These are phyloP conservation scores for Asterophora parasitica DNA, from an alignment of 768 basidiomycete genomes.

Conservation along the genomic window DNA sequence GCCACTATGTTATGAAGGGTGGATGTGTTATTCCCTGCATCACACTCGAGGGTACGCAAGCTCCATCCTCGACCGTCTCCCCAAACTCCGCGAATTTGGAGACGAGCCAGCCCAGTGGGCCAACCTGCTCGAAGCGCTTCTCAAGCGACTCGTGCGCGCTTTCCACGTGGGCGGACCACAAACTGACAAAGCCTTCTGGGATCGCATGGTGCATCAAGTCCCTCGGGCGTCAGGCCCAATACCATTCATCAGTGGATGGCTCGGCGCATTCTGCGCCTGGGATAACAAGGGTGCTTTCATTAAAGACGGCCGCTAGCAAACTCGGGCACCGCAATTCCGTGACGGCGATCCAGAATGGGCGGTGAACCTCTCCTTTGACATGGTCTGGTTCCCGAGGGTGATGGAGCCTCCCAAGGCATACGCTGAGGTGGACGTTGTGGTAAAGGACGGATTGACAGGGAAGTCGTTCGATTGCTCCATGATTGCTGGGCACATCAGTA, in stretches of 20 bases:
- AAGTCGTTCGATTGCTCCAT: background rate
- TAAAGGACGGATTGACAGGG: background rate
- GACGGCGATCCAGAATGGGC: background rate
- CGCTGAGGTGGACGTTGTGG: background rate
- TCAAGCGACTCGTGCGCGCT: constrained; percentile 17
- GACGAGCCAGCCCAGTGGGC: constrained; percentile 19
- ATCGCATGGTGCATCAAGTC: constrained; percentile 4
- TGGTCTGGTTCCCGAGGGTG: background rate
- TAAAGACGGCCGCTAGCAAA: too few species aligned
- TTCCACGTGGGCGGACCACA: constrained; percentile 9
- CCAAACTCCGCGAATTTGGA: constrained; percentile 20
- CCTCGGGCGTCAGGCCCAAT: background rate
- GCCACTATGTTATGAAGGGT: constrained; percentile 8
- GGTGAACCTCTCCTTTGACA: background rate
- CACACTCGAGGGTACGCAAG: constrained; percentile 18
- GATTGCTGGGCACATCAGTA: background rate
- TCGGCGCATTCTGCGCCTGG: constrained; percentile 12
- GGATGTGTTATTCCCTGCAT: constrained; percentile 21
- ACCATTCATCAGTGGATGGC: constrained; percentile 7
- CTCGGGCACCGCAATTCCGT: too few species aligned
- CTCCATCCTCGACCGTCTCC: constrained; percentile 17
- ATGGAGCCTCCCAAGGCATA: background rate
- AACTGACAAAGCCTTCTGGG: constrained; percentile 9
- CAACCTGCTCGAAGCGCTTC: constrained; percentile 17
- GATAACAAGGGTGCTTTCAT: constrained; percentile 4